Evolutionary conservation across 192 early-diverging fungal genomes (phyloP).

Genomic region (Coemansia sp.): DNA sequence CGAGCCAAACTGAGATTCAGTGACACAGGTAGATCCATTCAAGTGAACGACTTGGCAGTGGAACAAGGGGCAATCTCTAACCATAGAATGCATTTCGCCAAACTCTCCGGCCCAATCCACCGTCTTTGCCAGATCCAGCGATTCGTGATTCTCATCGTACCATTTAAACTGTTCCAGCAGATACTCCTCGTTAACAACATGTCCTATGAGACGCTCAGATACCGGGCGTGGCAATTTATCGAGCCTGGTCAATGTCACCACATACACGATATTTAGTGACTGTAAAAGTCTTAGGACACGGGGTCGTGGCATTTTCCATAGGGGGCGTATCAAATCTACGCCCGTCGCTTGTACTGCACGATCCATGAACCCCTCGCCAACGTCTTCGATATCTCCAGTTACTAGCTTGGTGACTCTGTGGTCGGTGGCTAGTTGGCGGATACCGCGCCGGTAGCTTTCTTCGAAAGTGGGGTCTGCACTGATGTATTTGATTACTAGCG

Average conservation of each 20-base stretch:
- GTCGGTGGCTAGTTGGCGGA: conserved; percentile 41
- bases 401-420: conserved; percentile 57
- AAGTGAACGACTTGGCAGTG: conserved; percentile 22
- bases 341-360: conserved; percentile 53
- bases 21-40: conserved; percentile 11
- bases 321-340: conserved; percentile 57
- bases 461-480: conserved; percentile 56
- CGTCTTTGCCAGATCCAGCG: not conserved
- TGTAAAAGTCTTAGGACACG: conserved; percentile 52
- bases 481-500: conserved; percentile 40
- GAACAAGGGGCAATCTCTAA: conserved; percentile 60
- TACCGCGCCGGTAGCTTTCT: conserved; percentile 52
- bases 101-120: conserved; percentile 67
- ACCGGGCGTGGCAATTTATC: conserved; percentile 12
- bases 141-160: conserved; percentile 21
- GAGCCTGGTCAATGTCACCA: conserved; percentile 25
- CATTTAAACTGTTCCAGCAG: conserved; percentile 45
- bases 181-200: conserved; percentile 35
- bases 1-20: conserved; percentile 35
- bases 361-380: conserved; percentile 66
- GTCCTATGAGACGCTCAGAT: conserved; percentile 49
- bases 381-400: conserved; percentile 64
- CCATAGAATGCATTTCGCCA: conserved; percentile 76
- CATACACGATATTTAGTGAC: conserved; percentile 23
- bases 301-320: conserved; percentile 58